Conservation (phyloP, 2,329 filamentous ascomycete species). For the Pseudogymnoascus sp. region DNA sequence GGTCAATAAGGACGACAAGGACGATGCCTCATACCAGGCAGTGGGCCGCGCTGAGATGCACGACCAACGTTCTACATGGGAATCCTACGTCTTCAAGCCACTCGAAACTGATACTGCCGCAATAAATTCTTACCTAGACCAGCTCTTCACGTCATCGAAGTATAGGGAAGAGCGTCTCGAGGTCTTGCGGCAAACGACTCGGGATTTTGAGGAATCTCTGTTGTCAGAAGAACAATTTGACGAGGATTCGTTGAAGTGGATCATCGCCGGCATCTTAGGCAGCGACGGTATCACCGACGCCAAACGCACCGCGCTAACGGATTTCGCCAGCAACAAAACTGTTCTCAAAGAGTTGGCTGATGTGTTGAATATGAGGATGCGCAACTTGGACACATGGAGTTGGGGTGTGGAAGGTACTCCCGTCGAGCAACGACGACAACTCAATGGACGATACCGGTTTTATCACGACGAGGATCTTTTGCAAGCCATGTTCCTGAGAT, state of each 20-base stretch:
- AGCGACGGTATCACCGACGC: slow-evolving; percentile 44
- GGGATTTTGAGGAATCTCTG: slow-evolving; percentile 27
- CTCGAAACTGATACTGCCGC: slow-evolving; percentile 36
- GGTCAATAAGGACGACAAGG: slow-evolving; percentile 23
- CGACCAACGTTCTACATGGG: slow-evolving; percentile 46
- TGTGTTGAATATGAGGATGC: slow-evolving; percentile 49
- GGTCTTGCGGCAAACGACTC: slow-evolving; percentile 33
- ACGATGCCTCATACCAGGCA: slow-evolving; percentile 33
- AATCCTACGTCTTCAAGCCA: slow-evolving; percentile 44
- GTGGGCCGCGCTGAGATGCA: slow-evolving; percentile 48
- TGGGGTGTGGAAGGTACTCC: slow-evolving; percentile 41
- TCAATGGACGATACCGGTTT: slow-evolving; percentile 52
- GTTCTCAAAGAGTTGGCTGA: slow-evolving; percentile 48
- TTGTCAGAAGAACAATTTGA: slow-evolving; percentile 31
- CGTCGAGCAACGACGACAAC: slow-evolving; percentile 43
- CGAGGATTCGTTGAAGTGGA: slow-evolving; percentile 33
- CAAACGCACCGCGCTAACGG: slow-evolving; percentile 41
- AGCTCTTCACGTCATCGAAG: slow-evolving; percentile 40
- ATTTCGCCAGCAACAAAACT: slow-evolving; percentile 41
- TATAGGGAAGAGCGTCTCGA: slow-evolving; percentile 35
- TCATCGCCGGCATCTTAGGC: slow-evolving; percentile 42
- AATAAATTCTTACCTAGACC: slow-evolving; percentile 43
- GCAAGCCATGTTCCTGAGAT: slow-evolving; percentile 46
- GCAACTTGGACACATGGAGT: slow-evolving; percentile 42
- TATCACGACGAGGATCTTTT: slow-evolving; percentile 53